Evolutionary conservation across 2,329 filamentous ascomycete genomes (phyloP).

Genomic region (Pseudogymnoascus sp.): DNA sequence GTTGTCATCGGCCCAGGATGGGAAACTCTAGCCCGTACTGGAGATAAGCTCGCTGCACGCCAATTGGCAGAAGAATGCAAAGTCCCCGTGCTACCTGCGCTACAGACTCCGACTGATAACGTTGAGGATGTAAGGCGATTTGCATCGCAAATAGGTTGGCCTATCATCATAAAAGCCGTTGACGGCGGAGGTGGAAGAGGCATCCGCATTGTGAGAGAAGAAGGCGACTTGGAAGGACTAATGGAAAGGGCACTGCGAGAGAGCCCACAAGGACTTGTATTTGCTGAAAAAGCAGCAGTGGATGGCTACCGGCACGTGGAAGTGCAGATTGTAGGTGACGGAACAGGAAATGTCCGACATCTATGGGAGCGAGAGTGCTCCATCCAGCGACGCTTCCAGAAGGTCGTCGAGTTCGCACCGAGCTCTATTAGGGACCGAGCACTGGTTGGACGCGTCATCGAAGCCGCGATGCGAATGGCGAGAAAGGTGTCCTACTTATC

Average conservation of each 20-base stretch:
- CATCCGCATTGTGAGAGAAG: conserved; percentile 46
- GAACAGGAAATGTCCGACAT: conserved; percentile 48
- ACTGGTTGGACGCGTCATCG: conserved; percentile 29
- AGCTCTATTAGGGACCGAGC: conserved; percentile 52
- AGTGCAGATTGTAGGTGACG: conserved; percentile 62
- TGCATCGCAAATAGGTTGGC: conserved; percentile 33
- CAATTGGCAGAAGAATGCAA: conserved; percentile 59
- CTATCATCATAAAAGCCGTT: conserved; percentile 54
- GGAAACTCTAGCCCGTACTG: conserved; percentile 23
- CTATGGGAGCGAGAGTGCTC: conserved; percentile 64
- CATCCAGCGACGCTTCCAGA: conserved; percentile 62
- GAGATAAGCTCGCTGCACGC: conserved; percentile 48
- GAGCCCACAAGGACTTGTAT: conserved; percentile 52
- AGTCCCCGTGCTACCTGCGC: conserved; percentile 67
- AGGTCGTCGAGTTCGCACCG: conserved; percentile 65
- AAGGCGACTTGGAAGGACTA: conserved; percentile 46
- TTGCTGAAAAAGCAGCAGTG: conserved; percentile 52
- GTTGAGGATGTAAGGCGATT: conserved; percentile 51
- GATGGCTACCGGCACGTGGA: conserved; percentile 61
- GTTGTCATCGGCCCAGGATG: conserved; percentile 63
- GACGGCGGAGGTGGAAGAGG: conserved; percentile 62
- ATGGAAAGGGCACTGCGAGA: conserved; percentile 55
- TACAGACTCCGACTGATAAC: conserved; percentile 59
- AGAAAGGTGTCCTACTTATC: conserved; percentile 50
- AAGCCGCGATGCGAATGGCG: conserved; percentile 47